phyloP scores from a whole-genome alignment of 2,329 filamentous ascomycete species.

The Paraphoma chrysanthemicola region DNA sequence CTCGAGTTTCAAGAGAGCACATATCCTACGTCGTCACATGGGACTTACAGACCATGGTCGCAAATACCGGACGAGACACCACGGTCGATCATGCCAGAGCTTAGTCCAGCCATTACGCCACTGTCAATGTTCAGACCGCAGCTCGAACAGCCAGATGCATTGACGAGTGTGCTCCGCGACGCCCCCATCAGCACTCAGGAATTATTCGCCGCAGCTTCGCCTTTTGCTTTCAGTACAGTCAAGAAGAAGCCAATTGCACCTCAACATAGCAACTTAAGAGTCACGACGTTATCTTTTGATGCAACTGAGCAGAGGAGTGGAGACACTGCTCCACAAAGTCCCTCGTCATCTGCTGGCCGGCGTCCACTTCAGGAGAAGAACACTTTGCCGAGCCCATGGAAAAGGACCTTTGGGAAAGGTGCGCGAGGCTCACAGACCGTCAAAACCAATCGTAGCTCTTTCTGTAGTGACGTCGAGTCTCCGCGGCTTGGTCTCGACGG shows the following conservation, averaged over 20 bases:
- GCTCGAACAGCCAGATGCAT: conserved; percentile 21
- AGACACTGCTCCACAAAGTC: conserved; percentile 24
- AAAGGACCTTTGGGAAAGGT: conserved; percentile 23
- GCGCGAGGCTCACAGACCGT: background rate
- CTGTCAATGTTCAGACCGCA: conserved; percentile 35
- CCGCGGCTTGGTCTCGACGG: conserved; percentile 29
- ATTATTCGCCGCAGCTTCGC: conserved; percentile 49
- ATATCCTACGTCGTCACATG: conserved; percentile 21
- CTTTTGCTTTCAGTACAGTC: conserved; percentile 50
- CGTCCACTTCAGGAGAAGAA: conserved; percentile 40
- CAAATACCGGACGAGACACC: conserved; percentile 24
- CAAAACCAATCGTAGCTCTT: conserved; percentile 5
- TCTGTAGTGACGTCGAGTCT: conserved; percentile 18
- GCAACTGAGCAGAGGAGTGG: conserved; percentile 7
- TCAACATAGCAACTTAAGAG: conserved; percentile 27
- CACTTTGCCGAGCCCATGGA: conserved; percentile 18
- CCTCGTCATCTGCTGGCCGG: conserved; percentile 26
- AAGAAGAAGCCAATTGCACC: conserved; percentile 45
- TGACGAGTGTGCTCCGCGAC: conserved; percentile 18
- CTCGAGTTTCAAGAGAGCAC: conserved; percentile 42
- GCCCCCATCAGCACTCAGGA: conserved; percentile 52
- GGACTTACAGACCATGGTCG: conserved; percentile 23
- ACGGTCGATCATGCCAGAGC: conserved; percentile 13
- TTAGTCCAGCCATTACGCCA: conserved; percentile 37
- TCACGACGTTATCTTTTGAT: conserved; percentile 25